phyloP scores from a whole-genome alignment of 306 rosid genomes.

The Cucumis melo region DNA sequence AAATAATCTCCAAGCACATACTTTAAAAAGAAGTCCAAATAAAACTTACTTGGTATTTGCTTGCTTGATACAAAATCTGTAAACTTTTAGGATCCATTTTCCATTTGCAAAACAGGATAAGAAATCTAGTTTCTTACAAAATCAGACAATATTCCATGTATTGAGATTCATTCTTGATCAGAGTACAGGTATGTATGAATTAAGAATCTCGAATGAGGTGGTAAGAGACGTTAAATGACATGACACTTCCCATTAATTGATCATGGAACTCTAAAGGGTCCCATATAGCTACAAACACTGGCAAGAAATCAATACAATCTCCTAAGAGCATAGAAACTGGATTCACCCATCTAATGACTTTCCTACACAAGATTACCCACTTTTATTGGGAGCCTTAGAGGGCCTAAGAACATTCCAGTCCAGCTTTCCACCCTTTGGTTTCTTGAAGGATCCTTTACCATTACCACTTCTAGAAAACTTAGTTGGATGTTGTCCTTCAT shows the following conservation, averaged over 20 bases:
- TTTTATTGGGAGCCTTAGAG: slow-evolving; percentile 29
- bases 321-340: not conserved
- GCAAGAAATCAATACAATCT: not conserved
- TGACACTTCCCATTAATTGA: not conserved
- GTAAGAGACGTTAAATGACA: not conserved
- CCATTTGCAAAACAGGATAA: not conserved
- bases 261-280: not conserved
- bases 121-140: not conserved
- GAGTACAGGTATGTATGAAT: not conserved
- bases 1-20: not conserved
- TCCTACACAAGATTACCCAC: slow-evolving; percentile 21
- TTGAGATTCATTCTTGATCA: not conserved
- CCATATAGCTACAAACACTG: not conserved
- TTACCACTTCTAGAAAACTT: slow-evolving; percentile 38
- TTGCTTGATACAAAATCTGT: not conserved
- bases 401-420: slow-evolving; percentile 67
- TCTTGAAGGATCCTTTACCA: slow-evolving; percentile 45
- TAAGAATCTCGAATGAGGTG: not conserved
- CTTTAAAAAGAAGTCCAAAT: not conserved
- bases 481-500: slow-evolving; percentile 31
- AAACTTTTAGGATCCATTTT: not conserved
- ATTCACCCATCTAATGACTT: slow-evolving; percentile 4
- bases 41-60: too few relatives aligned
- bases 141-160: not conserved
- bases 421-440: slow-evolving; percentile 50